Conservation (phyloP, 2,329 filamentous ascomycete genomes). For the Diaporthe humulicola region DNA sequence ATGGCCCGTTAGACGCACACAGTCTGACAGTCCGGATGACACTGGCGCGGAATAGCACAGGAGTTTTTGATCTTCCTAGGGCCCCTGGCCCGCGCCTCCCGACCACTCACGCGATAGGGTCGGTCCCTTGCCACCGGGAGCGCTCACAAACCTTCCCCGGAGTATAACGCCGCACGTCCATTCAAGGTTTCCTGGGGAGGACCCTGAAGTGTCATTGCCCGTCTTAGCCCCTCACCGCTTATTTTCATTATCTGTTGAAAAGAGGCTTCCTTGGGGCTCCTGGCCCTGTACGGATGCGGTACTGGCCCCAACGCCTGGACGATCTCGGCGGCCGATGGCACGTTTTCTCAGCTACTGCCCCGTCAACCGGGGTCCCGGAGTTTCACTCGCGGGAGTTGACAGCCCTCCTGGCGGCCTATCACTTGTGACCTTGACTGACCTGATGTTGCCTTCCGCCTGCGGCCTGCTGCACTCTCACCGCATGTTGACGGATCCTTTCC, state of each 20-base stretch:
- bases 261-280: neutral
- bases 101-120: neutral
- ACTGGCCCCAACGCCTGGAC: neutral
- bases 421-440: neutral
- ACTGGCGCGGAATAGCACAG: neutral
- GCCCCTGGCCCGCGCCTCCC: neutral
- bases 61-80: neutral
- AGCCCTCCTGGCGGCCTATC: neutral
- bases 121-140: slow-evolving; percentile 23
- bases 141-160: slow-evolving; percentile 24
- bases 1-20: neutral
- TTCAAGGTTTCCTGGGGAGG: neutral
- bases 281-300: neutral
- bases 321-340: slow-evolving; percentile 15
- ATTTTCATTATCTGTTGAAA: neutral
- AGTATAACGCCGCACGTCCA: slow-evolving; percentile 1
- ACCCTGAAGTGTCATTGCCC: slow-evolving; percentile 7
- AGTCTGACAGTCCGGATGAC: neutral
- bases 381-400: slow-evolving; percentile 5
- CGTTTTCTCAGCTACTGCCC: neutral
- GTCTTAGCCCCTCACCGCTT: slow-evolving; percentile 9
- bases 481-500: slow-evolving; percentile 6
- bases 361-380: slow-evolving; percentile 14
- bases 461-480: slow-evolving; percentile 11
- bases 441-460: slow-evolving; percentile 1